Evolutionary conservation across 176 grass and related monocot genomes (phyloP).

Genomic region (Oryza longistaminata): DNA sequence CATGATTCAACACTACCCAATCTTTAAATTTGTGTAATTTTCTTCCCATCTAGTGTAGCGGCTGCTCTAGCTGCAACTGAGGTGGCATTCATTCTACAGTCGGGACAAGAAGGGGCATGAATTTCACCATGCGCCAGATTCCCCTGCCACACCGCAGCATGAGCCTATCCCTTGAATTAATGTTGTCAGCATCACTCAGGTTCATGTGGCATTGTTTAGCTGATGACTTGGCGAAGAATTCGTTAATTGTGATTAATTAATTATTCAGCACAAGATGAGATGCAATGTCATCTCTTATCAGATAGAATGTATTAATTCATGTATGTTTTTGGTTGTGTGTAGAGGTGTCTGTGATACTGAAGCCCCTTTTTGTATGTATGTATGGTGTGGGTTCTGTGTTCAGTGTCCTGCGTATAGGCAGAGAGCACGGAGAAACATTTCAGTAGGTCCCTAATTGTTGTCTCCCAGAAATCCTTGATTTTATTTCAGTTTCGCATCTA

Average conservation of each 20-base stretch:
- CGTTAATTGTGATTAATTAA: background rate
- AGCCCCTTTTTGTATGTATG: background rate
- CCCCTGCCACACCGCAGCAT: slow-evolving; percentile 76
- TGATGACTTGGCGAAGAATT: background rate
- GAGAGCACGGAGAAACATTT: background rate
- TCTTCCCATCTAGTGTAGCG: slow-evolving; percentile 48
- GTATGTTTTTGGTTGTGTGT: background rate
- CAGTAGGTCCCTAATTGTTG: background rate
- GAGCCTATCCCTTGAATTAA: slow-evolving; percentile 55
- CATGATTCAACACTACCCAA: background rate
- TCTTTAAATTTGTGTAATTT: background rate
- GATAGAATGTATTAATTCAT: background rate
- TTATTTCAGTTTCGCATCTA: background rate
- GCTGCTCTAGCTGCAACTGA: slow-evolving; percentile 79
- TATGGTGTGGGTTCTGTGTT: background rate
- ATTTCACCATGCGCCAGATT: slow-evolving; percentile 91
- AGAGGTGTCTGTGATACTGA: background rate
- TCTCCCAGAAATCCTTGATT: background rate
- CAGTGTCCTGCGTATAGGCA: background rate
- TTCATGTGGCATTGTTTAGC: background rate
- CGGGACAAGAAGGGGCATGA: slow-evolving; percentile 72
- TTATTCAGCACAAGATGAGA: background rate
- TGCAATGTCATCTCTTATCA: background rate
- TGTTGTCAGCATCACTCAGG: background rate
- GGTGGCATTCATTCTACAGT: slow-evolving; percentile 93